A percentile compares a stretch with the other conserved stretches of the same genome.
These are phyloP conservation scores for Raffaelea ambrosiae DNA, from an alignment of 2,329 filamentous ascomycete species.

Conservation along the genomic window DNA sequence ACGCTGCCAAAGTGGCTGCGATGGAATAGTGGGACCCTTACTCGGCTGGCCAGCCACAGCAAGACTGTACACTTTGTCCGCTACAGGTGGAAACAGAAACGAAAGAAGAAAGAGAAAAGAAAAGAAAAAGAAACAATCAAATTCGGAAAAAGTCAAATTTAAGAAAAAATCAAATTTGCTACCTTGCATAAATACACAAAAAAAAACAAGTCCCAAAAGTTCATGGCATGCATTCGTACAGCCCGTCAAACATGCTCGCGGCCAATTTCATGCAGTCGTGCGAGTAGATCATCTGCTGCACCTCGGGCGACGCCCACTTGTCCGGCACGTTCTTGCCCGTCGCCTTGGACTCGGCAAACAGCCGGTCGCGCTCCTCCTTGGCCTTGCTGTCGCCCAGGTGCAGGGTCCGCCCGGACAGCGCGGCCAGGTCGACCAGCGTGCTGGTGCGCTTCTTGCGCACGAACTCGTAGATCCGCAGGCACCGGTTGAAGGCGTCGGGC, in stretches of 20 bases:
- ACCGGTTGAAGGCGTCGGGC: constrained; percentile 32
- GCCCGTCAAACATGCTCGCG: constrained; percentile 39
- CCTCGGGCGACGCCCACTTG: constrained; percentile 63
- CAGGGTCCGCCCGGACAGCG: constrained; percentile 41
- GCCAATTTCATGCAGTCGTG: constrained; percentile 52
- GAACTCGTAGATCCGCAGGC: constrained; percentile 45
- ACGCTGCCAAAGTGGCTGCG: no score
- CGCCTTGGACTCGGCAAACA: constrained; percentile 40
- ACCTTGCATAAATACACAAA: no score
- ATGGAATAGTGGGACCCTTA: no score
- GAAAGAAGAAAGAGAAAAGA: no score
- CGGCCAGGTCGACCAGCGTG: constrained; percentile 44
- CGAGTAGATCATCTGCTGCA: constrained; percentile 57
- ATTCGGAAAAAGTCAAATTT: no score
- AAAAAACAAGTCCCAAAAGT: no score
- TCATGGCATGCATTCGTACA: constrained; percentile 26
- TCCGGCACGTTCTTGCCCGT: constrained; percentile 47
- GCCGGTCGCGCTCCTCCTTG: constrained; percentile 48
- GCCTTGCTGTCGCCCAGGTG: constrained; percentile 50
- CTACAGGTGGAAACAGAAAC: no score
- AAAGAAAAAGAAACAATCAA: no score
- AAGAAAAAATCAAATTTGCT: no score
- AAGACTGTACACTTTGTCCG: no score
- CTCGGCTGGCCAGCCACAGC: no score
- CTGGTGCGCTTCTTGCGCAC: constrained; percentile 46